Percentiles rank a stretch among this genome's conserved stretches.
Evolutionary conservation across 768 basidiomycete genomes (phyloP).

Genomic region (Russula abietina): DNA sequence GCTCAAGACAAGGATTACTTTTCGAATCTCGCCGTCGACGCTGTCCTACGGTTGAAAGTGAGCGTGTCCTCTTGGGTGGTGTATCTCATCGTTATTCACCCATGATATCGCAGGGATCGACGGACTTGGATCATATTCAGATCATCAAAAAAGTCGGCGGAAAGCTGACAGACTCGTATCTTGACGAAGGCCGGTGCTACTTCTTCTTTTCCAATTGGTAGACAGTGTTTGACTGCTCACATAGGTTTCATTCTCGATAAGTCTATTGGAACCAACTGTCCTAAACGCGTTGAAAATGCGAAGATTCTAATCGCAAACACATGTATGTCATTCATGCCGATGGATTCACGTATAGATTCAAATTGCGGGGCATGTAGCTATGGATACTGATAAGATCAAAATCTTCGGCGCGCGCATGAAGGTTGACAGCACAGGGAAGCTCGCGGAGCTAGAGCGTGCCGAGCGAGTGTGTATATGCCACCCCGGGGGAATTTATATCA

Average conservation of each 20-base stretch:
- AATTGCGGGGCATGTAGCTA: constrained; percentile 48
- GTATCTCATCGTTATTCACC: not conserved
- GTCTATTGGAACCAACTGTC: constrained; percentile 87
- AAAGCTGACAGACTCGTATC: constrained; percentile 95
- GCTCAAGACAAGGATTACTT: constrained; percentile 98
- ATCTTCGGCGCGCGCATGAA: constrained; percentile 95
- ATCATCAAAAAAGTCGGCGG: constrained; percentile 99
- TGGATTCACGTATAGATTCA: constrained; percentile 3
- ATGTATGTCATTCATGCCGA: constrained; percentile 46
- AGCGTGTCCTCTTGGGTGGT: not conserved
- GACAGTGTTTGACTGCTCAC: not conserved
- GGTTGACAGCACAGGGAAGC: constrained; percentile 93
- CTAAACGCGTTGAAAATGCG: constrained; percentile 89
- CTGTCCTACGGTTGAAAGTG: constrained; percentile 87
- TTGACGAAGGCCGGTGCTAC: constrained; percentile 73
- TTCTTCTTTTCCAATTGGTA: not conserved
- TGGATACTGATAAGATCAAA: constrained; percentile 99
- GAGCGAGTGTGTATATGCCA: constrained; percentile 56
- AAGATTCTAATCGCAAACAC: constrained; percentile 98
- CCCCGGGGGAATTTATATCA: not conserved
- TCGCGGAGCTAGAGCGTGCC: constrained; percentile 96
- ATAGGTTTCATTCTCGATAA: constrained; percentile 97
- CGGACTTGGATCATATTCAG: constrained; percentile 96
- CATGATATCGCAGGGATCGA: constrained; percentile 62
- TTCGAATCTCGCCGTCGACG: constrained; percentile 95